phyloP scores from a whole-genome alignment of 148 eudicot species.

The Camellia granthamiana region DNA sequence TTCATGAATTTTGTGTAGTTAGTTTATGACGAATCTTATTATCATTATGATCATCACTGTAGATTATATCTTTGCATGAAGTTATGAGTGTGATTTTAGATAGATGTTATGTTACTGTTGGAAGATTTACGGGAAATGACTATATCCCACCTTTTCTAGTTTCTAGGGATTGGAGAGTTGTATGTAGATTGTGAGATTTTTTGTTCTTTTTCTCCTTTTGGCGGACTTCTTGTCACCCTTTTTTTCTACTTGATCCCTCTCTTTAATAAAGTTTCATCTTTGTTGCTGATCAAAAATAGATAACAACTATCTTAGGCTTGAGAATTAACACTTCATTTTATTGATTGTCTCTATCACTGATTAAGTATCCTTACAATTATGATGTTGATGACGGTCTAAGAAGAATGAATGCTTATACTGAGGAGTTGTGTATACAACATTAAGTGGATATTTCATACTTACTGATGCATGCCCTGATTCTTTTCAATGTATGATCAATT shows the following conservation, averaged over 20 bases:
- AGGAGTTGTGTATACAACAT: not conserved
- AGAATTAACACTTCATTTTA: not conserved
- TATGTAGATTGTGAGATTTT: no score
- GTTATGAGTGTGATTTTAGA: not conserved
- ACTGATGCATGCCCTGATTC: not conserved
- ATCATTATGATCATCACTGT: not conserved
- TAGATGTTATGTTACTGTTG: not conserved
- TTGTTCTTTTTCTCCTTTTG: no score
- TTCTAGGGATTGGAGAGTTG: no score
- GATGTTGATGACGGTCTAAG: not conserved
- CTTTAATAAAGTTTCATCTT: no score
- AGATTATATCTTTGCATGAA: not conserved
- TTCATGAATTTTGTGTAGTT: not conserved
- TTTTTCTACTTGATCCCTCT: no score
- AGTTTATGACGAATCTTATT: not conserved
- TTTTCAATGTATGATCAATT: not conserved
- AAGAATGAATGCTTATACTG: not conserved
- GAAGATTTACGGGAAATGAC: conserved; percentile 4
- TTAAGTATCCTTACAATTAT: not conserved
- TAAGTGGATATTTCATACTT: not conserved
- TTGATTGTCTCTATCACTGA: not conserved
- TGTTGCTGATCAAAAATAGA: not conserved
- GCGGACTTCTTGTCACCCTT: no score
- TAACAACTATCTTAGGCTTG: conserved; percentile 1
- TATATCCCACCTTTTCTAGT: not conserved